Base-by-base conservation (phyloP, 23 red algal species). In the Gracilaria caudata region DNA sequence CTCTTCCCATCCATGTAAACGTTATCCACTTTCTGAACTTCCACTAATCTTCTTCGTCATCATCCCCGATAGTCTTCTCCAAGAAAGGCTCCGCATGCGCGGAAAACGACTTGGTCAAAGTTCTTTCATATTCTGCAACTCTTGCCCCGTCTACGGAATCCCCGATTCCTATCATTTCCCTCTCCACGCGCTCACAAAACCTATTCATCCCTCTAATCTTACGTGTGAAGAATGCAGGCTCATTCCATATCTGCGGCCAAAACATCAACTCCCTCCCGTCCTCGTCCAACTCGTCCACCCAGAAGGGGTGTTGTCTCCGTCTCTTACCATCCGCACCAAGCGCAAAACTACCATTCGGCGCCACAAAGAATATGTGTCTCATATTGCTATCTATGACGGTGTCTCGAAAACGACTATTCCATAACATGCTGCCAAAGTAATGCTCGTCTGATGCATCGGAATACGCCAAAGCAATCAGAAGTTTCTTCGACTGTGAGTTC, bases 271-370 rank as follows among this genome's bases (percentile, higher is more conserved):
- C 47, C 30, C 33, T 57, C 2, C 78, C 51, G 35, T 76, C 66
- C n/a, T 73, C 79, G 25, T 84, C 88, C 47, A 36, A 26, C 39
- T 95, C 93, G 56, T 95, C 93, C 46, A 90, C 83, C 23, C 70
- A 87, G 56, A 90, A 91, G 13, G 93, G 93, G 43, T 95, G 93
- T 46, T 95, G 93, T 74, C 82, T 44, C 43, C 60, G 66, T 68
- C 82, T 12, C 44, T 56, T 51, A 0, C 82, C 82, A 21, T 86
- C 82, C 82, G 63, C 39, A 9, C 82, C 82, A 19, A 86, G 64
- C 41, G 82, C 82, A 68, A 86, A 86, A 59, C 82, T 86, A 17
- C 82, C 82, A 47, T 78, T 89, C 16, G 82, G 82, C 51, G 81
- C 84, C 54, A 87, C 77, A 47, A 84, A 95, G 60, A 92, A 85